Evolutionary conservation across 1,284 basidiomycete genomes (phyloP).

Genomic region (Pseudomicrostroma phylloplanum): DNA sequence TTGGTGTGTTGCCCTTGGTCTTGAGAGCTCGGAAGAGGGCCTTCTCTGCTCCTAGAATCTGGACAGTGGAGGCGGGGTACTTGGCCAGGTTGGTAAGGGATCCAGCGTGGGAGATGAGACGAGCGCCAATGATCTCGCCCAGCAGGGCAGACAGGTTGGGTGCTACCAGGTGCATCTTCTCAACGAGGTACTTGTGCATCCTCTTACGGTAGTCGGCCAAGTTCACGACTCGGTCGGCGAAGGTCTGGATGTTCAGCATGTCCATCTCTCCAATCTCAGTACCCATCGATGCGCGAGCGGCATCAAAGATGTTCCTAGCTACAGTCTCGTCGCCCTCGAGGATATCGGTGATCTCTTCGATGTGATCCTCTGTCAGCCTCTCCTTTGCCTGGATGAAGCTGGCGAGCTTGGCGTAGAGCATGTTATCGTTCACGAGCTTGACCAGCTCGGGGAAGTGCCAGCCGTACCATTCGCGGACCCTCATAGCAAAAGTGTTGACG

Average conservation of each 20-base stretch:
- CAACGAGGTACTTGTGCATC: slow-evolving; percentile 78
- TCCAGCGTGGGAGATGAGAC: slow-evolving; percentile 93
- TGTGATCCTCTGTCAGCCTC: slow-evolving; percentile 59
- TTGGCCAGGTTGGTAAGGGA: slow-evolving; percentile 89
- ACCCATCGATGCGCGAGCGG: slow-evolving; percentile 90
- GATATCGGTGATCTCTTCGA: slow-evolving; percentile 74
- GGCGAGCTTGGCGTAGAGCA: slow-evolving; percentile 82
- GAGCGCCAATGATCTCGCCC: slow-evolving; percentile 81
- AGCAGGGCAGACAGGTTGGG: slow-evolving; percentile 59
- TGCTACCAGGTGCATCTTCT: slow-evolving; percentile 98
- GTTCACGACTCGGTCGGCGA: slow-evolving; percentile 83
- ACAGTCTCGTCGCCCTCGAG: slow-evolving; percentile 79
- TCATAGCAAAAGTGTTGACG: slow-evolving; percentile 98
- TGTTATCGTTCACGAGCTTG: slow-evolving; percentile 87
- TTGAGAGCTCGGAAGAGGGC: slow-evolving; percentile 95
- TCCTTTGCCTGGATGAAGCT: slow-evolving; percentile 85
- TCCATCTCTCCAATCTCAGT: slow-evolving; percentile 86
- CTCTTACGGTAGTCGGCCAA: slow-evolving; percentile 90
- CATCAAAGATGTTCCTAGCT: slow-evolving; percentile 90
- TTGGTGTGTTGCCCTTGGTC: slow-evolving; percentile 97
- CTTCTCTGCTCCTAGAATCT: slow-evolving; percentile 97
- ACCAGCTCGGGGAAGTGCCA: slow-evolving; percentile 99
- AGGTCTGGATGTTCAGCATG: slow-evolving; percentile 90
- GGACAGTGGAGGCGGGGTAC: slow-evolving; percentile 94
- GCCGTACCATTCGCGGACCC: slow-evolving; percentile 98